Evolutionary conservation across 305 asterid genomes (phyloP).

Genomic region (Ajuga reptans): DNA sequence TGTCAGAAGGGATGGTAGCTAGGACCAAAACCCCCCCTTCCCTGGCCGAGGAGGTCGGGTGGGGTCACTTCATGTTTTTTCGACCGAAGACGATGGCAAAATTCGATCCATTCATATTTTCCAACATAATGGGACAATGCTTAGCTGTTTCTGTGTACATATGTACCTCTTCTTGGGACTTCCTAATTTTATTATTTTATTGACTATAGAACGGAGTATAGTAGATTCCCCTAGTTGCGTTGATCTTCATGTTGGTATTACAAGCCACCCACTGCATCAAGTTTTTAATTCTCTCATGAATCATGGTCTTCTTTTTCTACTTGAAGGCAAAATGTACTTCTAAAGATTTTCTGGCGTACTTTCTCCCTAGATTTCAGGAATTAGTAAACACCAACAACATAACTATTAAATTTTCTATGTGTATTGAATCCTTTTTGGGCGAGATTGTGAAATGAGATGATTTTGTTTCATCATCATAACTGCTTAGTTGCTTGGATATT

Average conservation of each 20-base stretch:
- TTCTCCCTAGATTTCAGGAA: neutral
- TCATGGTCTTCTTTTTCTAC: neutral
- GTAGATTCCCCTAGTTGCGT: neutral
- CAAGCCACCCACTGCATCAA: neutral
- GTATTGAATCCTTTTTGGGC: neutral
- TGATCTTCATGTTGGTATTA: neutral
- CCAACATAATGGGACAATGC: too few relatives aligned
- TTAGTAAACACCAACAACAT: neutral
- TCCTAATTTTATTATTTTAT: too few relatives aligned
- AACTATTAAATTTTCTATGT: neutral
- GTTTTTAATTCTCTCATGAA: neutral
- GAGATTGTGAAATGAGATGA: neutral
- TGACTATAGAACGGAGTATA: neutral
- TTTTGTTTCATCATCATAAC: neutral
- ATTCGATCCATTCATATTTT: too few relatives aligned
- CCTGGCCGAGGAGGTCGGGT: neutral
- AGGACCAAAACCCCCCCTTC: neutral
- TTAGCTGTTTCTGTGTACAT: too few relatives aligned
- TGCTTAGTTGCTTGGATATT: neutral
- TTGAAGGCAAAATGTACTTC: neutral
- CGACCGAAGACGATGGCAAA: too few relatives aligned
- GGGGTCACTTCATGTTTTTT: neutral
- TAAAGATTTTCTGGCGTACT: neutral
- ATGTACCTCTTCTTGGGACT: too few relatives aligned
- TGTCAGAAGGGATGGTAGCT: neutral